Base-by-base conservation (phyloP, 257 asterid species). In the Galeopsis tetrahit region DNA sequence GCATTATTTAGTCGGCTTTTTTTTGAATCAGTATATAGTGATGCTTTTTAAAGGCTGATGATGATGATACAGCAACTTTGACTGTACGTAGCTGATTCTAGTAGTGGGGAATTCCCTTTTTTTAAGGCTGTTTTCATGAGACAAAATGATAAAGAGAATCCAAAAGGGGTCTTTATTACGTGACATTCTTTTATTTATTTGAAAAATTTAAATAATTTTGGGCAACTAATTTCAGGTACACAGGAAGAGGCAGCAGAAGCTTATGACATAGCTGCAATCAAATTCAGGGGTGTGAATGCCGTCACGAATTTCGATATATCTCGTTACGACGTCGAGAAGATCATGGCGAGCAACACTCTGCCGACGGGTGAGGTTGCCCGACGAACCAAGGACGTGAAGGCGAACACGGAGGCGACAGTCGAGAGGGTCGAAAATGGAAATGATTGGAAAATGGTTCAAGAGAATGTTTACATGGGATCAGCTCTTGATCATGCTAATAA, bases 211-310 rank as follows among this genome's bases (percentile, higher is more conserved):
- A n/a, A n/a, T n/a, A 8, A 40, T 14, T 65, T 4, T 2, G 57
- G 4, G 11, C 4, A 4, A 48, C n/a, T 11, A 35, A 8, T 52
- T 66, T 51, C 58, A 85, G 93, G 89, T 35, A 87, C 93, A 28
- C 90, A 87, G 74, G 93, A 87, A 74, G 93, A 87, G 74, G 93
- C 93, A 2, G 93, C 90, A 1, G 93, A 87, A 42, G 93, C 93
- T 10, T 87, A 87, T 51, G 93, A 87, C 80, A 78, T 87, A 2
- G 93, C 93, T 8, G 93, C 93, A 15, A 87, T 87, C 43, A 87
- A 87, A 71, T 87, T 87, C 74, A 39, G 93, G 60, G 90, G 93
- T 0, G 78, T 72, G 28, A 87, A 81, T 32, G 93, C 93, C 0
- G 93, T 87, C 2, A 87, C 93, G 1, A 87, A 87, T 46, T 87